A percentile compares a stretch with the other conserved stretches of the same genome.
Conservation (phyloP, 148 eudicot genomes). For the Cornus controversa region DNA sequence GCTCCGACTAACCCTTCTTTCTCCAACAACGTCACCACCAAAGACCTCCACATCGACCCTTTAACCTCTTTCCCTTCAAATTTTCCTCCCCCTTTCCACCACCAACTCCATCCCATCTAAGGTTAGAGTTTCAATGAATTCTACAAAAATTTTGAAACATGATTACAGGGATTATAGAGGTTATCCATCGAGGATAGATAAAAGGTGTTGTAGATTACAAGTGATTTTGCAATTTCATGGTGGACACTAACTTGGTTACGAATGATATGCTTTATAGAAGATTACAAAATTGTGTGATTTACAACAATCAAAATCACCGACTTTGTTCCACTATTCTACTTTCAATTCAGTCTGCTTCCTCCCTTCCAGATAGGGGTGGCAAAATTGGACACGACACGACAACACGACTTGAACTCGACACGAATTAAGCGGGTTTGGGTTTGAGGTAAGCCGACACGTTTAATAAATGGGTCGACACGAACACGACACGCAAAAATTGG, state of each 20-base stretch:
- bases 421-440: too few relatives aligned
- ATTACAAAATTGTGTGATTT: slow-evolving; percentile 71
- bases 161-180: slow-evolving; percentile 54
- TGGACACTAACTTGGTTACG: slow-evolving; percentile 65
- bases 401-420: too few relatives aligned
- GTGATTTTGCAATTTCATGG: slow-evolving; percentile 93
- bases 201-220: slow-evolving; percentile 42
- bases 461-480: too few relatives aligned
- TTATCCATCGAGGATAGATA: slow-evolving; percentile 45
- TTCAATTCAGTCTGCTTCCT: too few relatives aligned
- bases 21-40: too few relatives aligned
- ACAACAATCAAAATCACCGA: too few relatives aligned
- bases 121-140: slow-evolving; percentile 20
- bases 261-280: slow-evolving; percentile 81
- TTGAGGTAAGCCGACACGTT: too few relatives aligned
- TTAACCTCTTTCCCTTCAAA: slow-evolving; percentile 65
- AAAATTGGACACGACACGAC: too few relatives aligned
- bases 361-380: too few relatives aligned
- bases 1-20: slow-evolving; percentile 62
- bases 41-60: slow-evolving; percentile 78
- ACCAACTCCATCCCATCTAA: slow-evolving; percentile 24
- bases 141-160: neutral
- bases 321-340: too few relatives aligned
- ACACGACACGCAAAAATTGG: too few relatives aligned
- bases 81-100: slow-evolving; percentile 60